A percentile compares a stretch with the other conserved stretches of the same genome.
Evolutionary conservation across 345 rosid genomes (phyloP).

Genomic region (Linum lewisii): DNA sequence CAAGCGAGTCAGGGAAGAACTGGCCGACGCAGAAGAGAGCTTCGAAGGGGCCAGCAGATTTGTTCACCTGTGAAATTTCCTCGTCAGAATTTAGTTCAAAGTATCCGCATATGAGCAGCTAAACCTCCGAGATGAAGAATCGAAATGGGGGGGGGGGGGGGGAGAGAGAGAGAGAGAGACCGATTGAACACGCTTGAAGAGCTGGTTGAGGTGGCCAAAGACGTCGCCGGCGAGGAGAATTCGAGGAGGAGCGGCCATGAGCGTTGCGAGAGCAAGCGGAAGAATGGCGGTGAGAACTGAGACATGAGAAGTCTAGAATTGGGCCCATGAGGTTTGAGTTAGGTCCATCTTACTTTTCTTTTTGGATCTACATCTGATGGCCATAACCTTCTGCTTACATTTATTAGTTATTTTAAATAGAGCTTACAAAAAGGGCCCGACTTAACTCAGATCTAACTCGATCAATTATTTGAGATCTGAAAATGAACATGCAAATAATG

Average conservation of each 20-base stretch:
- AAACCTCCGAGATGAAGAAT: conserved; percentile 38
- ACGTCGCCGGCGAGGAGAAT: conserved; percentile 81
- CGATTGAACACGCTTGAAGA: conserved; percentile 75
- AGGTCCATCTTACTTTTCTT: too few species aligned
- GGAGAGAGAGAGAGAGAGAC: conserved; percentile 24
- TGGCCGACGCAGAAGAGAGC: conserved; percentile 75
- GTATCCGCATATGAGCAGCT: neutral
- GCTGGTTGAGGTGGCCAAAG: conserved; percentile 69
- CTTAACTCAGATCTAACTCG: too few species aligned
- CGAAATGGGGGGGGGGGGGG: conserved; percentile 1
- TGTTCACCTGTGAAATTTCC: conserved; percentile 46
- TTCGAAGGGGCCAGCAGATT: conserved; percentile 78
- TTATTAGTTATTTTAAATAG: too few species aligned
- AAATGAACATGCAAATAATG: too few species aligned
- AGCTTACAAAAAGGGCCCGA: too few species aligned
- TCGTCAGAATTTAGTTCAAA: neutral
- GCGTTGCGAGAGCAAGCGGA: neutral
- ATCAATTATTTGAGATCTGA: too few species aligned
- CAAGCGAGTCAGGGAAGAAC: conserved; percentile 67
- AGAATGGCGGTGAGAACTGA: neutral
- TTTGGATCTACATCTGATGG: too few species aligned
- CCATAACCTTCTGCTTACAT: too few species aligned
- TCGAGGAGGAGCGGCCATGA: conserved; percentile 73
- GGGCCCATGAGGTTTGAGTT: too few species aligned
- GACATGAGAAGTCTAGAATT: neutral